Evolutionary conservation across 2,329 filamentous ascomycete species (phyloP).

Genomic region (Monilinia fructigena): DNA sequence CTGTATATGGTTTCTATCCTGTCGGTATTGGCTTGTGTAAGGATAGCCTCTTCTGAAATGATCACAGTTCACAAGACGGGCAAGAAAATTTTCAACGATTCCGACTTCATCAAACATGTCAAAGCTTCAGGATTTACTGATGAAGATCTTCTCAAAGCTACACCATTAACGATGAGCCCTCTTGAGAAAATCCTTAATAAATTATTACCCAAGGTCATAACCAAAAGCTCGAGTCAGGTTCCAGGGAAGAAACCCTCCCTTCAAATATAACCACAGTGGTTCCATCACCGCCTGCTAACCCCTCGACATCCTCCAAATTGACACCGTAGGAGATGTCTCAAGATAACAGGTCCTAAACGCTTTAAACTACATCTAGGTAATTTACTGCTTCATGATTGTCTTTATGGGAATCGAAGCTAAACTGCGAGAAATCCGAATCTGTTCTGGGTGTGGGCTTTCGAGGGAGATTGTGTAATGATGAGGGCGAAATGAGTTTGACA

Average conservation of each 20-base stretch:
- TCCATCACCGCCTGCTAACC: conserved; percentile 22
- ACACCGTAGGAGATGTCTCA: conserved; percentile 39
- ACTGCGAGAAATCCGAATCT: conserved; percentile 36
- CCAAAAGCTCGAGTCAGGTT: neutral
- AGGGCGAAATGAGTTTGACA: conserved; percentile 36
- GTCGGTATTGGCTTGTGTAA: conserved; percentile 36
- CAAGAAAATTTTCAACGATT: conserved; percentile 36
- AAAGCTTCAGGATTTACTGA: conserved; percentile 26
- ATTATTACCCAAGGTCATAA: neutral
- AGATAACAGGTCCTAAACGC: conserved; percentile 38
- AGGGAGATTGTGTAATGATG: conserved; percentile 28
- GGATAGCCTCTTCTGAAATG: conserved; percentile 37
- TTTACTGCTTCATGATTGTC: conserved; percentile 30
- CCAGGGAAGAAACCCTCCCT: neutral
- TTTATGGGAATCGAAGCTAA: conserved; percentile 39
- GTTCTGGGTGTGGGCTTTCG: conserved; percentile 39
- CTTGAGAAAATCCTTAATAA: neutral
- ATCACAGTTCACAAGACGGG: conserved; percentile 38
- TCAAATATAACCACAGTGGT: neutral
- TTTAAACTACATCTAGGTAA: conserved; percentile 42
- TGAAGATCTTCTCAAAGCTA: neutral
- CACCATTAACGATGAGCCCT: neutral
- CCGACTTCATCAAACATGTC: conserved; percentile 35
- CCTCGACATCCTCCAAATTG: conserved; percentile 34
- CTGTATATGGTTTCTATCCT: conserved; percentile 36